Evolutionary conservation across 768 basidiomycete species (phyloP).

Genomic region (Termitomyces bulborhizus): DNA sequence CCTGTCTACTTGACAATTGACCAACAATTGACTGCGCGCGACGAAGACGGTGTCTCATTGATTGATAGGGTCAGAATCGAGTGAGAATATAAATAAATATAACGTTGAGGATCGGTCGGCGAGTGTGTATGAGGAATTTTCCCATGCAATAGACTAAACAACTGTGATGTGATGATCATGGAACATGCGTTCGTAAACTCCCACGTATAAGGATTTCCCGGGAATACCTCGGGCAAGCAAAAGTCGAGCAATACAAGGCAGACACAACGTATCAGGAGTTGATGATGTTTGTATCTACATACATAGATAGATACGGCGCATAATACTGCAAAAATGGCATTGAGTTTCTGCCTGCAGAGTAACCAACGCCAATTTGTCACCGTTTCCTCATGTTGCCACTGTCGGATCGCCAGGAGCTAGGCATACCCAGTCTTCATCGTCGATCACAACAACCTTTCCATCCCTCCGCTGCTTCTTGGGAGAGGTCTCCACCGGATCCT

Average conservation of each 20-base stretch:
- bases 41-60: neutral
- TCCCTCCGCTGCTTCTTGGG: constrained; percentile 27
- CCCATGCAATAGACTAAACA: constrained; percentile 1
- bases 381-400: constrained; percentile 4
- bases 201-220: too few relatives aligned
- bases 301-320: neutral
- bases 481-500: constrained; percentile 20
- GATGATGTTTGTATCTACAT: neutral
- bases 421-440: constrained; percentile 26
- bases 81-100: constrained; percentile 6
- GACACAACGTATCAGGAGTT: neutral
- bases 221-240: neutral
- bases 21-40: neutral
- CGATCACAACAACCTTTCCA: constrained; percentile 13
- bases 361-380: neutral
- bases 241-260: neutral
- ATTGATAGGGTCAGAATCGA: too few relatives aligned
- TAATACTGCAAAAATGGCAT: constrained; percentile 1
- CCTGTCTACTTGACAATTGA: neutral
- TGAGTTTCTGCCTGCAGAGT: constrained; percentile 1
- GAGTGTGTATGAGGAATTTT: constrained; percentile 2
- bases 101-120: constrained; percentile 7
- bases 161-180: neutral
- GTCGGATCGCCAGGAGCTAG: constrained; percentile 16
- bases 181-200: too few relatives aligned